A percentile compares a stretch with the other conserved stretches of the same genome.
Evolutionary conservation across 371 early-diverging fungal genomes (phyloP).

Genomic region (Mortierella sp.): DNA sequence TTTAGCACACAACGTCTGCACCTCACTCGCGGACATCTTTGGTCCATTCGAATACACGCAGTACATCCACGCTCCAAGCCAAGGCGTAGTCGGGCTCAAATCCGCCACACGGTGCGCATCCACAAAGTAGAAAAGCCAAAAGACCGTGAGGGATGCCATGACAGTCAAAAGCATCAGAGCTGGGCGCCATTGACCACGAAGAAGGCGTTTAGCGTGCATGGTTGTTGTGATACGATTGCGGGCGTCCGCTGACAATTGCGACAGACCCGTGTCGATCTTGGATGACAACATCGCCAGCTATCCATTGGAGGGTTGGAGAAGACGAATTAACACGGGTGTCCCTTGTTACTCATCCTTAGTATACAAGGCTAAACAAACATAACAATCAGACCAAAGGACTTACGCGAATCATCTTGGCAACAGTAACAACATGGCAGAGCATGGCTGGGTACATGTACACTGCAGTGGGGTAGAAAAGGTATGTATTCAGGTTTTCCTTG

Average conservation of each 20-base stretch:
- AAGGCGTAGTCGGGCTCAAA: neutral
- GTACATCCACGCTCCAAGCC: conserved; percentile 14
- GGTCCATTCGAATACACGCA: conserved; percentile 10
- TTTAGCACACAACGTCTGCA: conserved; percentile 27
- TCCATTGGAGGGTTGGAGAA: too few species aligned
- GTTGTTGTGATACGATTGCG: conserved; percentile 35
- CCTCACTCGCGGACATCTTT: conserved; percentile 17
- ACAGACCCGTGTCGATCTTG: conserved; percentile 39
- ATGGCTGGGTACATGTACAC: conserved; percentile 57
- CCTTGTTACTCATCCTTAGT: too few species aligned
- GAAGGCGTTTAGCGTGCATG: conserved; percentile 53
- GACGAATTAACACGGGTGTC: too few species aligned
- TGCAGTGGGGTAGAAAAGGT: conserved; percentile 56
- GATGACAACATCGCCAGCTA: conserved; percentile 47
- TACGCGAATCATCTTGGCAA: conserved; percentile 55
- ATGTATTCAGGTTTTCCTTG: conserved; percentile 40
- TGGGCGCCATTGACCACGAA: conserved; percentile 53
- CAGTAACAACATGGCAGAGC: conserved; percentile 54
- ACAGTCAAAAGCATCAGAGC: conserved; percentile 41
- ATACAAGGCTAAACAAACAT: neutral
- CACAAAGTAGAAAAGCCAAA: conserved; percentile 49
- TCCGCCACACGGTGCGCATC: conserved; percentile 34
- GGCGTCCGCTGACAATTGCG: conserved; percentile 47
- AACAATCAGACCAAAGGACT: too few species aligned
- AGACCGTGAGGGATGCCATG: conserved; percentile 42